A percentile compares a stretch with the other conserved stretches of the same genome.
These are phyloP conservation scores for Cordyceps militaris DNA, from an alignment of 2,329 filamentous ascomycete genomes.

Conservation along the genomic window DNA sequence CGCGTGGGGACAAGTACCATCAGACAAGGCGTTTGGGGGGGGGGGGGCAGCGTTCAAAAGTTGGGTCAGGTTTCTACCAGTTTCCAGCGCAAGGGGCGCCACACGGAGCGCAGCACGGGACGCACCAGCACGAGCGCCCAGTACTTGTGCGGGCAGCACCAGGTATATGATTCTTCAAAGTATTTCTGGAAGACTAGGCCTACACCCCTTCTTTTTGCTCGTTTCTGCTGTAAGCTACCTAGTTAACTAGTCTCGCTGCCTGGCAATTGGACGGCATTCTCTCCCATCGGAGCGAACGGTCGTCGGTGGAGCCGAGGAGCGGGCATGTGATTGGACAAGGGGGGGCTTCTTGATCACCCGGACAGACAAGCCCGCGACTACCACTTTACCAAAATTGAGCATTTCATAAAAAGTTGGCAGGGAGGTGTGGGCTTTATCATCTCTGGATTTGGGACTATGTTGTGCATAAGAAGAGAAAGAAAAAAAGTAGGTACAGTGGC, in stretches of 20 bases:
- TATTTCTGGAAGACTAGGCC: too few species aligned
- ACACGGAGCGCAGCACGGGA: not conserved
- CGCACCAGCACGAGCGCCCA: not conserved
- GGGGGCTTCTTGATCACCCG: slow-evolving; percentile 3
- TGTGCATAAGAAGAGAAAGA: not conserved
- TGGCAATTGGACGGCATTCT: not conserved
- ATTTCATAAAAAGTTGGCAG: not conserved
- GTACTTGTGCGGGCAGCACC: too few species aligned
- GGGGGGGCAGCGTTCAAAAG: too few species aligned
- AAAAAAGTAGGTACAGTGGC: not conserved
- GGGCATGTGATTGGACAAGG: slow-evolving; percentile 5
- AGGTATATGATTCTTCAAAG: too few species aligned
- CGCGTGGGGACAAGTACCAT: not conserved
- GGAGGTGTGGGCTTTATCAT: not conserved
- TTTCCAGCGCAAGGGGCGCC: slow-evolving; percentile 6
- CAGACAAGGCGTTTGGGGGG: too few species aligned
- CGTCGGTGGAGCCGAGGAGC: not conserved
- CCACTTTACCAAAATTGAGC: too few species aligned
- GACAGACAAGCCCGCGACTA: not conserved
- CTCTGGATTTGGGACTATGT: not conserved
- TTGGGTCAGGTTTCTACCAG: slow-evolving; percentile 3
- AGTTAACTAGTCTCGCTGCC: too few species aligned
- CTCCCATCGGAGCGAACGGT: not conserved
- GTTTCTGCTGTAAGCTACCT: too few species aligned
- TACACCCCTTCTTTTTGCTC: not conserved